A percentile compares a stretch with the other conserved stretches of the same genome.
Evolutionary conservation across 1,139 yeast species (phyloP).

Genomic region (Yamadazyma oceani): DNA sequence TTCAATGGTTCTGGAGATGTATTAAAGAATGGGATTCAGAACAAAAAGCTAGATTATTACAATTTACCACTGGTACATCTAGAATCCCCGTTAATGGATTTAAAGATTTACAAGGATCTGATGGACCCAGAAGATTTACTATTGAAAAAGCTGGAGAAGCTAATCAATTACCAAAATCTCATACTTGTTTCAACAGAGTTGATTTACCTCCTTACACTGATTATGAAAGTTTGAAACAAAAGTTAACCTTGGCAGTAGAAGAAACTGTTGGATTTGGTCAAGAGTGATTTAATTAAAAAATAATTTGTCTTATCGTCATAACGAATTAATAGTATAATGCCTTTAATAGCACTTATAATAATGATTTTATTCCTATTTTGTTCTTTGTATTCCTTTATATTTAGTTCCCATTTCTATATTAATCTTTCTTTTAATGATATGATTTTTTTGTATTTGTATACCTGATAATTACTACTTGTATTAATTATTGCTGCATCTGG

Average conservation of each 20-base stretch:
- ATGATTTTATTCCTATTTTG: too few relatives aligned
- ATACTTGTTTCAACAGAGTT: constrained; percentile 92
- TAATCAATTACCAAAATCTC: constrained; percentile 92
- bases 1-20: constrained; percentile 98
- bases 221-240: constrained; percentile 74
- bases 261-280: constrained; percentile 97
- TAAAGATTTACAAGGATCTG: constrained; percentile 97
- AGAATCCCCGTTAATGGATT: constrained; percentile 99
- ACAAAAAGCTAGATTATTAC: constrained; percentile 91
- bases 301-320: too few relatives aligned
- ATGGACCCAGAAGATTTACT: constrained; percentile 97
- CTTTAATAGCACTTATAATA: too few relatives aligned
- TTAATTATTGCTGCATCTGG: too few relatives aligned
- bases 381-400: too few relatives aligned
- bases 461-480: too few relatives aligned
- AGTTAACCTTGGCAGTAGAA: constrained; percentile 84
- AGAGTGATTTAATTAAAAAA: too few relatives aligned
- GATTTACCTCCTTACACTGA: constrained; percentile 84
- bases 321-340: too few relatives aligned
- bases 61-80: constrained; percentile 97
- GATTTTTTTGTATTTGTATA: too few relatives aligned
- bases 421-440: too few relatives aligned
- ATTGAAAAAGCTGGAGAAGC: constrained; percentile 97
- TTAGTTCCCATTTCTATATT: too few relatives aligned
- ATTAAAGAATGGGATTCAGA: constrained; percentile 94